phyloP scores from a whole-genome alignment of 2,329 filamentous ascomycete species.

The Verticillium dahliae region DNA sequence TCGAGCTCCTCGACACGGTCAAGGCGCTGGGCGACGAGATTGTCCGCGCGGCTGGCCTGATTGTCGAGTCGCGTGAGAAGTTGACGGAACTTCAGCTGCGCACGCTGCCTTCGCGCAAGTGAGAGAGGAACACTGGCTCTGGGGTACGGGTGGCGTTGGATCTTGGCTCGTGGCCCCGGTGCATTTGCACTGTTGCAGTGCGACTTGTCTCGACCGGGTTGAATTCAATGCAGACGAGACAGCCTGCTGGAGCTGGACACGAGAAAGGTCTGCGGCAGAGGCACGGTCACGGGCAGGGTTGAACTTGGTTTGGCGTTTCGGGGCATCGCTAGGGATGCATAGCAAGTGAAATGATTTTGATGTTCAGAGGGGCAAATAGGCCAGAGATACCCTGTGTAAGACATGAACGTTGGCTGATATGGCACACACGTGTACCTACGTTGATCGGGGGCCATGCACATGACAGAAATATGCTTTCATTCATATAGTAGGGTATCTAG shows the following conservation, averaged over 20 bases:
- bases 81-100: conserved; percentile 15
- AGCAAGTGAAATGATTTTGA: not conserved
- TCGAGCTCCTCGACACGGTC: conserved; percentile 11
- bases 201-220: too few species aligned
- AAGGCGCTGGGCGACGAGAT: conserved; percentile 14
- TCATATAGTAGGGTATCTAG: not conserved
- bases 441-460: not conserved
- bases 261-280: not conserved
- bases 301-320: not conserved
- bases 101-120: not conserved
- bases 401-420: not conserved
- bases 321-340: not conserved
- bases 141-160: not conserved
- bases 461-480: not conserved
- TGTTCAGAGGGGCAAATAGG: not conserved
- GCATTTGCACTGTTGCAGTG: not conserved
- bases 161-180: not conserved
- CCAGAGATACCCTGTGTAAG: not conserved
- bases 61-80: conserved; percentile 14
- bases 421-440: not conserved
- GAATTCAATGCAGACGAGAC: too few species aligned
- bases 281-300: not conserved
- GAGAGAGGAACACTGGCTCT: not conserved
- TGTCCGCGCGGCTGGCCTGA: conserved; percentile 9
- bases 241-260: not conserved